phyloP scores from a whole-genome alignment of 306 rosid genomes.

The Sechiopsis laciniata region DNA sequence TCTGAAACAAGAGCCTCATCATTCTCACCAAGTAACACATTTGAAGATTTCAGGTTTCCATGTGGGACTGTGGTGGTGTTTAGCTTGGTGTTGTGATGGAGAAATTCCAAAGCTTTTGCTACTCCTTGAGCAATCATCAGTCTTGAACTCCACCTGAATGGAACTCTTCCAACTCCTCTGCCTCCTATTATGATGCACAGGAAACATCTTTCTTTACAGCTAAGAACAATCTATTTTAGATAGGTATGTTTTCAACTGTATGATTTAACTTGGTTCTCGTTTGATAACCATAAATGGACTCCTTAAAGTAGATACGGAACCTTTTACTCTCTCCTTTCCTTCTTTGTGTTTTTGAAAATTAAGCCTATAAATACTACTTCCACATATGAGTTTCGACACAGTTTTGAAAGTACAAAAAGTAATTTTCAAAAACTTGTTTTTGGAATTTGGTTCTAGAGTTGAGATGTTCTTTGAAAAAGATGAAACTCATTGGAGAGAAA shows the following conservation, averaged over 20 bases:
- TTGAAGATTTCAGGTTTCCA: constrained; percentile 69
- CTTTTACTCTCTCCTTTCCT: no score
- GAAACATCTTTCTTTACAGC: not conserved
- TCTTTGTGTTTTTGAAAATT: no score
- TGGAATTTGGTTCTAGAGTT: no score
- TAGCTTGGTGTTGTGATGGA: constrained; percentile 45
- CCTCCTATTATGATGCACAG: constrained; percentile 32
- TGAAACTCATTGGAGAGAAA: no score
- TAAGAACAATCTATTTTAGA: not conserved
- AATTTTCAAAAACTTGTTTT: no score
- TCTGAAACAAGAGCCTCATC: constrained; percentile 53
- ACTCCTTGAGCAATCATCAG: constrained; percentile 52
- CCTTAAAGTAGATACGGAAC: no score
- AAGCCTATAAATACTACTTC: no score
- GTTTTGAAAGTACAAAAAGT: no score
- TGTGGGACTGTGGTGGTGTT: constrained; percentile 43
- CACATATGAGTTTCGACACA: no score
- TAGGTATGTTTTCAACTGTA: not conserved
- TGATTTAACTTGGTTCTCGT: not conserved
- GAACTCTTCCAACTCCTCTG: constrained; percentile 38
- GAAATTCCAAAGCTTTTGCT: constrained; percentile 62
- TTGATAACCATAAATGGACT: no score
- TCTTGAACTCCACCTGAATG: constrained; percentile 61
- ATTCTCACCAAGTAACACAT: constrained; percentile 51
- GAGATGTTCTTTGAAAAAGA: no score